A percentile compares a stretch with the other conserved stretches of the same genome.
These are phyloP conservation scores for Moesziomyces aphidis DNA, from an alignment of 1,284 basidiomycete genomes.

Conservation along the genomic window DNA sequence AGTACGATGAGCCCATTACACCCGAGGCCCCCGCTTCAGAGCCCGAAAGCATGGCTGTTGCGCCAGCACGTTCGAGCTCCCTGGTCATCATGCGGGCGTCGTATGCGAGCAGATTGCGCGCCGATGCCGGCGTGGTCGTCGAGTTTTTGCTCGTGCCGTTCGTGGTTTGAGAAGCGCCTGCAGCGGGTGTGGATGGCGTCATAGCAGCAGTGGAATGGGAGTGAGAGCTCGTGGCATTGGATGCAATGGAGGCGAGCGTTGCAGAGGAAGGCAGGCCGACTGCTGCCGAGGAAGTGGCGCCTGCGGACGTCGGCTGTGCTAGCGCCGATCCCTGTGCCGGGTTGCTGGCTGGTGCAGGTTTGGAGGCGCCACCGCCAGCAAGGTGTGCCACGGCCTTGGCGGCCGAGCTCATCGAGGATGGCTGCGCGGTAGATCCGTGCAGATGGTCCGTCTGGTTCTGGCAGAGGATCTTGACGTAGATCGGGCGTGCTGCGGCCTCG, in stretches of 20 bases:
- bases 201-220: constrained; percentile 32
- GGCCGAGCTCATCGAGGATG: constrained; percentile 11
- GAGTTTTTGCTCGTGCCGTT: constrained; percentile 10
- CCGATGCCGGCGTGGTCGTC: constrained; percentile 30
- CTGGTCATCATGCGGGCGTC: constrained; percentile 48
- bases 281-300: constrained; percentile 9
- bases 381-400: constrained; percentile 34
- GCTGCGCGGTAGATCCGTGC: constrained; percentile 25
- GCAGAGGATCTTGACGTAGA: constrained; percentile 55
- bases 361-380: constrained; percentile 24
- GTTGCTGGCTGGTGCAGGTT: constrained; percentile 6
- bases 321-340: constrained; percentile 6
- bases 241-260: constrained; percentile 45
- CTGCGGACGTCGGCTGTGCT: constrained; percentile 2
- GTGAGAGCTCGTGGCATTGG: constrained; percentile 48
- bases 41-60: constrained; percentile 39
- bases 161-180: constrained; percentile 3
- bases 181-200: constrained; percentile 25
- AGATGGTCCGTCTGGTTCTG: constrained; percentile 60
- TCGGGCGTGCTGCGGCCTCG: constrained; percentile 16
- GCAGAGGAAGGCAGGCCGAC: constrained; percentile 34
- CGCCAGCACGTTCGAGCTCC: constrained; percentile 50
- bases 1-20: constrained; percentile 3
- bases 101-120: constrained; percentile 25
- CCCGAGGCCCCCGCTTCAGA: constrained; percentile 18